These are phyloP conservation scores for Metrosideros polymorpha DNA, from an alignment of 441 rosid species.

Conservation along the genomic window DNA sequence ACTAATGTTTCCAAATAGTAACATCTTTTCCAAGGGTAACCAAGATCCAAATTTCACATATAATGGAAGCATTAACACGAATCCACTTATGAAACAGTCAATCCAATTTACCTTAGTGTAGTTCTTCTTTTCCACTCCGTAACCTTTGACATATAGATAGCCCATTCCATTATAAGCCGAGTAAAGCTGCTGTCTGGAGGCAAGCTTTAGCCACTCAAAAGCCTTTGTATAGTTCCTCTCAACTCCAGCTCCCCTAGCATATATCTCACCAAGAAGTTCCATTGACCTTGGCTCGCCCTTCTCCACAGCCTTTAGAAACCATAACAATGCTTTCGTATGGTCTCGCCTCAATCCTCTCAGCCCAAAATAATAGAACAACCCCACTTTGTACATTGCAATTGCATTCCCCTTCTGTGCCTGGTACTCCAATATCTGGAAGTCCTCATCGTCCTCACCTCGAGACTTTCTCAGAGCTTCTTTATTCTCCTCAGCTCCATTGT, in stretches of 20 bases:
- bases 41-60: not conserved
- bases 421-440: slow-evolving; percentile 92
- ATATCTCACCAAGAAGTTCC: slow-evolving; percentile 96
- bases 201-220: slow-evolving; percentile 83
- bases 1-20: not conserved
- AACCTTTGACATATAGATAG: slow-evolving; percentile 87
- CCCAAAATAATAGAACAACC: slow-evolving; percentile 88
- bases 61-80: not conserved
- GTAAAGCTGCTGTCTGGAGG: slow-evolving; percentile 64
- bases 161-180: slow-evolving; percentile 97
- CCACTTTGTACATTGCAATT: slow-evolving; percentile 81
- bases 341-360: slow-evolving; percentile 96
- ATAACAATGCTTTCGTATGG: slow-evolving; percentile 69
- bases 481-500: slow-evolving; percentile 92
- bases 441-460: slow-evolving; percentile 93
- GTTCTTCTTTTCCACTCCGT: slow-evolving; percentile 92
- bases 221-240: slow-evolving; percentile 93
- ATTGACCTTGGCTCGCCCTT: slow-evolving; percentile 90
- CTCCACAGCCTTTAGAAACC: slow-evolving; percentile 87
- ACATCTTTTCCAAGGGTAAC: not conserved
- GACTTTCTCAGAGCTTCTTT: slow-evolving; percentile 87
- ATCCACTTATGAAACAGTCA: not conserved
- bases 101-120: slow-evolving; percentile 58
- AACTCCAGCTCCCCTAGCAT: slow-evolving; percentile 96
- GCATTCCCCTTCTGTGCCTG: slow-evolving; percentile 97